Base-by-base conservation (phyloP, 78 protist genomes). In the Tieghemostelium lacteum region DNA sequence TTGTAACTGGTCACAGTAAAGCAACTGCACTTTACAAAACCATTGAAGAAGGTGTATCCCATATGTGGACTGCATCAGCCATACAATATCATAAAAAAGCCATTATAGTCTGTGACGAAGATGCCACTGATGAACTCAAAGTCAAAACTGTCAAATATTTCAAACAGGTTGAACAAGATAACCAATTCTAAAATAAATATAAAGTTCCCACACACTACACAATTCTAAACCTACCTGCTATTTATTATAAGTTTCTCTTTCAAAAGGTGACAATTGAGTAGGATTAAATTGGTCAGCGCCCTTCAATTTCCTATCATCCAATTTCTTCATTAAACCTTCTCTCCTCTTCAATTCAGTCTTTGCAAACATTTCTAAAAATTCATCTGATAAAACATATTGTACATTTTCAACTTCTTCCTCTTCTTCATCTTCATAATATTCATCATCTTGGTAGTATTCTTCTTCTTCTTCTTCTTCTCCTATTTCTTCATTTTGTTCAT, bases 31-130 rank as follows among this genome's bases (percentile, higher is more conserved):
- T 95, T 28, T 60, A 57, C 87, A 95, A 85, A 58, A 65, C 87
- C 45, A 52, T 95, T 3, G 97, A 95, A 78, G 95, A 92, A 22
- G 94, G 97, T 42, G 45, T 92, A 19, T 75, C 63, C 49, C 97
- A 96, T 87, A 96, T 96, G 96, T 96, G 95, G 94, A 94, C 97
- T 0, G 95, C 83, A 22, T 85, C 94, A 8, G 92, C 92, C 24
- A 34, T 94, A 14, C 94, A 94, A 74, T 52, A 85, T 83, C 94
- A 94, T 60, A 33, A 54, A 33, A 34, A 67, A 61, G 65, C 95
- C 2, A 60, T 92, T 65, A 45, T 96, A 3, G 96, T 94, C 22
- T 96, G 97, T 75, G 97, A 96, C 88, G 97, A 95, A 57, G 96
- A 74, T 39, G 92, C 96, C 0, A 96, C 96, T 1, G 70, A 61